These are phyloP conservation scores for Vanrija sp. DNA, from an alignment of 1,284 basidiomycete genomes.

Conservation along the genomic window DNA sequence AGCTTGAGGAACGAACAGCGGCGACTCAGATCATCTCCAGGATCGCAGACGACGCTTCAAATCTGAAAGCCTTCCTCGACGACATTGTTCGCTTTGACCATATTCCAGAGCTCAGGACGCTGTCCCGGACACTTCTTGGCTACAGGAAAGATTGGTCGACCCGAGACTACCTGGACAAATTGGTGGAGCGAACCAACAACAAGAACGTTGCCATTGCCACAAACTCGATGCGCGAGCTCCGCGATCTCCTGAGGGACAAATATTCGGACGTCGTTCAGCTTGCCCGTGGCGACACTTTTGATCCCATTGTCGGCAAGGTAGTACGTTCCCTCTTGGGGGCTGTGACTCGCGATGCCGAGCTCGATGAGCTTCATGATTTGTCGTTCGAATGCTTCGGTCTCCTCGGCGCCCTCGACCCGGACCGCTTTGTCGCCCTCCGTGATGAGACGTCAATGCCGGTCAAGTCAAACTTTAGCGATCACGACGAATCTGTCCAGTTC, in stretches of 20 bases:
- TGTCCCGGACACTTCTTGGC: conserved; percentile 54
- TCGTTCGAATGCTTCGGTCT: conserved; percentile 89
- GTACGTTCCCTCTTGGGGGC: conserved; percentile 67
- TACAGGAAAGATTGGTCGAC: conserved; percentile 57
- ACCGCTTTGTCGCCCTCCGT: conserved; percentile 59
- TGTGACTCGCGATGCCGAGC: conserved; percentile 68
- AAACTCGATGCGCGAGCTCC: conserved; percentile 75
- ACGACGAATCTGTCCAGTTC: conserved; percentile 73
- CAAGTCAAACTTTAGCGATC: conserved; percentile 75
- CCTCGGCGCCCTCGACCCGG: conserved; percentile 94
- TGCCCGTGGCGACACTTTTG: conserved; percentile 80
- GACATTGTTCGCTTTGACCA: conserved; percentile 73
- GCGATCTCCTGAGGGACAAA: conserved; percentile 58
- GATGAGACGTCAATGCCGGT: conserved; percentile 68
- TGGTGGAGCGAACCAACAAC: conserved; percentile 70
- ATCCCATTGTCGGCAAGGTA: conserved; percentile 68
- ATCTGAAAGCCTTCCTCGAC: conserved; percentile 57
- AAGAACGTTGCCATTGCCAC: conserved; percentile 78
- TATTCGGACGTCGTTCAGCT: conserved; percentile 59
- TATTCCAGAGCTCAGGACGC: conserved; percentile 63
- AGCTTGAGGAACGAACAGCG: conserved; percentile 54
- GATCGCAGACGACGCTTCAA: conserved; percentile 60
- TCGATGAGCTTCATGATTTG: conserved; percentile 61
- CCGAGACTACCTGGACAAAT: conserved; percentile 60
- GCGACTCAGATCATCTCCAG: conserved; percentile 69